phyloP scores from a whole-genome alignment of 2,329 filamentous ascomycete species.

The Hymenoscyphus albidus region DNA sequence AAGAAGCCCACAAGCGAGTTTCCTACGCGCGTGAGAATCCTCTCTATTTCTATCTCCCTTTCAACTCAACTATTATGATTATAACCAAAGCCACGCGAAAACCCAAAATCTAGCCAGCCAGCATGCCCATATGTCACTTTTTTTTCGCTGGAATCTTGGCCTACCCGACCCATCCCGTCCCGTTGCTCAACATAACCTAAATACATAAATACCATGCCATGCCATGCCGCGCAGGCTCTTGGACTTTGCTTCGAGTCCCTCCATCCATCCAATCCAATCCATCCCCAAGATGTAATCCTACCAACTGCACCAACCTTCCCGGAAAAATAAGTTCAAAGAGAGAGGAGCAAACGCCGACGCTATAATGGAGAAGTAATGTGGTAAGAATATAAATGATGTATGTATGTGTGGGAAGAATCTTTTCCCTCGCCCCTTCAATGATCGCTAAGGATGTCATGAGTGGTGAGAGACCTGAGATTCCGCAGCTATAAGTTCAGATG shows the following conservation, averaged over 20 bases:
- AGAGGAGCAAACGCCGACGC: neutral
- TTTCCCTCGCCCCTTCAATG: neutral
- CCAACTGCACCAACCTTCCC: neutral
- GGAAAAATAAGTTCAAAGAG: neutral
- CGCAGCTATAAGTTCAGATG: slow-evolving; percentile 9
- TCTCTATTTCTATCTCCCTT: slow-evolving; percentile 1
- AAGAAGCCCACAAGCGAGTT: neutral
- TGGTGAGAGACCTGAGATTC: neutral
- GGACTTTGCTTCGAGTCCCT: too few species aligned
- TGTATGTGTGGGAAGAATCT: neutral
- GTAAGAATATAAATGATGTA: neutral
- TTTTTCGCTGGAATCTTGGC: neutral
- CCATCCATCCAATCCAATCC: neutral
- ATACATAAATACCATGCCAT: neutral
- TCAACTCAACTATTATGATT: neutral
- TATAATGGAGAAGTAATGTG: neutral
- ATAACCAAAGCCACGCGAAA: neutral
- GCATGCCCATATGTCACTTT: neutral
- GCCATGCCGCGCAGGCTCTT: too few species aligned
- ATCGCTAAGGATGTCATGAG: too few species aligned
- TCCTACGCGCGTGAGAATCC: neutral
- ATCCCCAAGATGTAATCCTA: too few species aligned
- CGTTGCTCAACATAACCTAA: neutral
- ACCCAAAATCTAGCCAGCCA: neutral
- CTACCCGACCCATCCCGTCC: neutral